Evolutionary conservation across 1,284 basidiomycete genomes (phyloP), one percentile per base, ranked within the genome.

Genomic region (Mycosarcoma mackinlayi): DNA sequence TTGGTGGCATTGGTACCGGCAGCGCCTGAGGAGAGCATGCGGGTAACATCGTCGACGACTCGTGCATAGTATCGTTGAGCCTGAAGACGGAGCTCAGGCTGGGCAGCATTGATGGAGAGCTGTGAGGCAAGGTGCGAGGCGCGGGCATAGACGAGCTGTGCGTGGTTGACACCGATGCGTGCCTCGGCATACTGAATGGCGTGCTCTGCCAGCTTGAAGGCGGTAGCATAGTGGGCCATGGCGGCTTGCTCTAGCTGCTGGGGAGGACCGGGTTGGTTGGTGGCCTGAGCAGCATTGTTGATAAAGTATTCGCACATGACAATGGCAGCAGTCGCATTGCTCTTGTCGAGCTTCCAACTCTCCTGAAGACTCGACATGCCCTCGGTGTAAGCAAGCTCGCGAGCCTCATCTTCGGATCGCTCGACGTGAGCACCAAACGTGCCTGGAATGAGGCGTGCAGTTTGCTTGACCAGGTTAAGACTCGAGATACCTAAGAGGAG

Each of bases 101-200:
- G 67, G 23, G 60, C 44, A 13, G 52, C 54, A 40, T 72, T 67
- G 49, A 70, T 65, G 35, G 68, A 57, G n/a, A 77, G 64, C 31
- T 73, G 64, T 21, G 73, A 72, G 13, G 67, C 66, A 34, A 79
- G 54, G 45, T 82, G 80, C 14, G 74, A 61, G 9, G 80, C 75
- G 30, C 78, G 71, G 6, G 80, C 80, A 37, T 75, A 75, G 50
- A 67, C 54, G 35, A 81, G 72, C 58, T 68, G 69, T 9, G 78
- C 79, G 30, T 80, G 73, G 28, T 73, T 55, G 44, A 78, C 58
- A 30, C 75, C 69, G 10, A 67, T 38, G n/a, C 68, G 54, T 3
- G 69, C 58, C 50, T 82, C 80, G 16, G 80, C 77, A 21, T 78
- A 81, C 64, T 82, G 80, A 45, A 81, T 66, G 8, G 80, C 79